Base-by-base conservation (phyloP, 768 basidiomycete species). In the Gautieria morchelliformis region DNA sequence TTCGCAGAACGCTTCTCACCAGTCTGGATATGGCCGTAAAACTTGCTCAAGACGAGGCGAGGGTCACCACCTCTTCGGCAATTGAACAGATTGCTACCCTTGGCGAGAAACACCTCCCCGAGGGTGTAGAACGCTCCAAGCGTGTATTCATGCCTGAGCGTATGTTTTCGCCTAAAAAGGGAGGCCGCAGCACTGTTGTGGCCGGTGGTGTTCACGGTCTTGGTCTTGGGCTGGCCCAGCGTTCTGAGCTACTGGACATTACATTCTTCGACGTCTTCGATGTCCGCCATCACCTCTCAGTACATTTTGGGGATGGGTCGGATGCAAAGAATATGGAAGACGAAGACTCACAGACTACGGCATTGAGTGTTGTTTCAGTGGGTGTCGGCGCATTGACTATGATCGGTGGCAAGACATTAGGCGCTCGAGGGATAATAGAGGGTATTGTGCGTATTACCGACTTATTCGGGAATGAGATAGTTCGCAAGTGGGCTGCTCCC, bases 71-170 rank as follows among this genome's bases (percentile, higher is more conserved):
- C 1, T 75, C 74, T 5, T 66, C 70, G 7, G 83, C 87, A 44
- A 87, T 97, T 22, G 71, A 79, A 39, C 76, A 77, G 61, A 81
- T 96, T 60, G 73, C 75, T 41, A 71, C 77, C 17, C 73, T 96
- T 19, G 93, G 83, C 19, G 86, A 95, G 59, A 74, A 74, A 56
- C 82, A 89, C 70, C 80, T 99, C 17, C 89, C 88, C 1, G 78
- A 78, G 52, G 87, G 84, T 58, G 90, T 92, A 22, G 91, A 93
- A 68, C 77, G 90, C 41, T 82, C 82, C 52, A 78, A 82, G 56
- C 78, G 91, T 27, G 82, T 95, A 12, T 99, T 99, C 76, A 83
- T 90, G 74, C 91, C 95, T n/a, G 88, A 95, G 67, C 95, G 92
- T 14, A 98, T 99, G 96, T 99, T 98, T 73, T 82, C 81, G 55